phyloP scores from a whole-genome alignment of 2,329 filamentous ascomycete species.

The Xylariaceae sp. region DNA sequence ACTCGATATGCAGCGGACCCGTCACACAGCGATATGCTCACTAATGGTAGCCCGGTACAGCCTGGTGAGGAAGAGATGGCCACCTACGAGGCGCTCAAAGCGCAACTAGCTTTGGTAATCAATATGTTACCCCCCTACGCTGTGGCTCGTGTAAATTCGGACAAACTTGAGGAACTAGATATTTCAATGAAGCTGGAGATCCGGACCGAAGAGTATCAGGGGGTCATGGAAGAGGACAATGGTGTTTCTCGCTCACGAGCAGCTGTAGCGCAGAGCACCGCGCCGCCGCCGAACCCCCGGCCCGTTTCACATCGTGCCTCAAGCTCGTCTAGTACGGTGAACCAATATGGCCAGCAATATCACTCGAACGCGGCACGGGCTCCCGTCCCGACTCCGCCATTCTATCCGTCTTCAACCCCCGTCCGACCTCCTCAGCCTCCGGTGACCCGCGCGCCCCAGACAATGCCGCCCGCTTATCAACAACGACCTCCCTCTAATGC shows the following conservation, averaged over 20 bases:
- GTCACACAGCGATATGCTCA: slow-evolving; percentile 63
- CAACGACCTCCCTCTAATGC: slow-evolving; percentile 36
- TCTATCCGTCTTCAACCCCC: slow-evolving; percentile 42
- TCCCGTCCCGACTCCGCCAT: slow-evolving; percentile 40
- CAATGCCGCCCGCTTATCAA: slow-evolving; percentile 35
- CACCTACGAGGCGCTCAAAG: slow-evolving; percentile 70
- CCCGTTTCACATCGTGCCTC: slow-evolving; percentile 34
- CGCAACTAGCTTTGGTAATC: slow-evolving; percentile 70
- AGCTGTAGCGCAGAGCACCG: slow-evolving; percentile 24
- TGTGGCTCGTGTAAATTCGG: slow-evolving; percentile 79
- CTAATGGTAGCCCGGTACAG: slow-evolving; percentile 61
- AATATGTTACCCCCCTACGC: slow-evolving; percentile 76
- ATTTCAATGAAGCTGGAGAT: slow-evolving; percentile 76
- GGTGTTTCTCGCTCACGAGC: slow-evolving; percentile 51
- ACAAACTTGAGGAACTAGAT: slow-evolving; percentile 77
- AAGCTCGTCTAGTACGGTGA: slow-evolving; percentile 39
- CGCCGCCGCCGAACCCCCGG: slow-evolving; percentile 34
- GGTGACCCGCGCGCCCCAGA: slow-evolving; percentile 37
- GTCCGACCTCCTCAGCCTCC: slow-evolving; percentile 36
- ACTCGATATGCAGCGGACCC: slow-evolving; percentile 59
- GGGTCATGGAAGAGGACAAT: slow-evolving; percentile 81
- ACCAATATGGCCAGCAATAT: slow-evolving; percentile 44
- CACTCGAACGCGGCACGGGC: slow-evolving; percentile 42
- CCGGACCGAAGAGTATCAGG: slow-evolving; percentile 68
- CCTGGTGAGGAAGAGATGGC: slow-evolving; percentile 60